Evolutionary conservation across 768 basidiomycete species (phyloP), one percentile per base, ranked within the genome.

Genomic region (Cystobasidium onofrii): DNA sequence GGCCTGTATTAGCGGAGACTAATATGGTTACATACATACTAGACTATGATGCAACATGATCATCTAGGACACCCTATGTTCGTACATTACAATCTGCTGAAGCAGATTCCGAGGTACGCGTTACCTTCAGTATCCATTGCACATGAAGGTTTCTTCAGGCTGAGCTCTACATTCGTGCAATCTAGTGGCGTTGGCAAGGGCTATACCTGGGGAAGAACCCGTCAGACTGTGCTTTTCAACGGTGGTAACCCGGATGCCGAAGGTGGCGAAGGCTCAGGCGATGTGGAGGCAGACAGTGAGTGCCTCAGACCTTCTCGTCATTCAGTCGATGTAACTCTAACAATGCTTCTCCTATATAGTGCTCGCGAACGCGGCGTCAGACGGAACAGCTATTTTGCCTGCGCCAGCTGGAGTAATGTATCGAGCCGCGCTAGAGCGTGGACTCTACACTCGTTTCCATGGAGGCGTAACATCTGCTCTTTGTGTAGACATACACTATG

Each of bases 11-110:
- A n/a, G n/a, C n/a, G n/a, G n/a, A n/a, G n/a, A n/a, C n/a, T n/a
- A n/a, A n/a, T n/a, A n/a, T n/a, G n/a, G n/a, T n/a, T n/a, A n/a
- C n/a, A n/a, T n/a, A n/a, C n/a, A n/a, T n/a, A n/a, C 6, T 80
- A 80, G 62, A 81, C 80, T 27, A 81, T 82, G 80, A 41, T 80
- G 6, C 84, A 84, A 76, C 80, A 81, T 71, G 83, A 81, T 25
- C 77, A 80, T 77, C 72, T 76, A 27, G 78, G 71, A 13, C 25
- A 41, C 13, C 63, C 69, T 0, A 50, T 75, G 23, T 80, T 83
- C 70, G 80, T 83, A 0, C 83, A 83, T 74, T 82, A 81, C 77
- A 84, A 84, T 65, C 76, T 84, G 7, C 73, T 84, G 52, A 83
- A 84, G 72, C 80, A 82, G 74, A 81, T 78, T 18, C 18, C 46